Conservation (phyloP, 78 protist species). For the Paratrimastix pyriformis region DNA sequence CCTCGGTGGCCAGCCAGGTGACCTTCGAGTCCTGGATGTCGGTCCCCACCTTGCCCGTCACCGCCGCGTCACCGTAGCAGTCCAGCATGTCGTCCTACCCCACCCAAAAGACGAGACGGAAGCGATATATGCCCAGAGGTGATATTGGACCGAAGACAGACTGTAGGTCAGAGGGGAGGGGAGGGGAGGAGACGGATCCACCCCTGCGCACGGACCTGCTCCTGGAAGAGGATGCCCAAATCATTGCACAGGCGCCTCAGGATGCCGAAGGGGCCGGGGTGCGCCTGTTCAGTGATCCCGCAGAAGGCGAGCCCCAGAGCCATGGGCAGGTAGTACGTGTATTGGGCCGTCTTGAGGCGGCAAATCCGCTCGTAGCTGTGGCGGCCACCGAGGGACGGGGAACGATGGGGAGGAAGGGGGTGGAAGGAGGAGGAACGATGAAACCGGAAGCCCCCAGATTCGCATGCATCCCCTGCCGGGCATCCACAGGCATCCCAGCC, state of each 20-base stretch:
- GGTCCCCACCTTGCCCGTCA: slow-evolving; percentile 90
- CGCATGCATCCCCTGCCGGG: no score
- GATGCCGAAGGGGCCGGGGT: slow-evolving; percentile 62
- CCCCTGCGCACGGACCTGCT: no score
- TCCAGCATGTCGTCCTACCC: slow-evolving; percentile 92
- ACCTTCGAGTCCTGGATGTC: slow-evolving; percentile 94
- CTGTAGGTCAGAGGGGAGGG: no score
- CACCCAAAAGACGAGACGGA: no score
- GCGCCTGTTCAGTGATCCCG: slow-evolving; percentile 38
- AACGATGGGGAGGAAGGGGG: no score
- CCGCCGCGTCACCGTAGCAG: slow-evolving; percentile 84
- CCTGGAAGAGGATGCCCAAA: not conserved
- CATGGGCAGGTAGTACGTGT: slow-evolving; percentile 91
- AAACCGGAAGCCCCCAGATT: no score
- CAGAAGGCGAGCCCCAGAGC: slow-evolving; percentile 69
- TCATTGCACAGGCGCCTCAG: not conserved
- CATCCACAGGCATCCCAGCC: no score
- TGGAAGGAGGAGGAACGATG: no score
- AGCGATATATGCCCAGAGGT: no score
- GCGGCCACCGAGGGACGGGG: not conserved
- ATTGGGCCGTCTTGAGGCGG: slow-evolving; percentile 87
- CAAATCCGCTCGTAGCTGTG: not conserved
- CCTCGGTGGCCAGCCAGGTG: slow-evolving; percentile 81
- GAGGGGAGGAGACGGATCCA: no score
- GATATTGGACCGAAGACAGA: no score